Evolutionary conservation across 2,329 filamentous ascomycete species (phyloP).

Genomic region (Curvularia spicifera): DNA sequence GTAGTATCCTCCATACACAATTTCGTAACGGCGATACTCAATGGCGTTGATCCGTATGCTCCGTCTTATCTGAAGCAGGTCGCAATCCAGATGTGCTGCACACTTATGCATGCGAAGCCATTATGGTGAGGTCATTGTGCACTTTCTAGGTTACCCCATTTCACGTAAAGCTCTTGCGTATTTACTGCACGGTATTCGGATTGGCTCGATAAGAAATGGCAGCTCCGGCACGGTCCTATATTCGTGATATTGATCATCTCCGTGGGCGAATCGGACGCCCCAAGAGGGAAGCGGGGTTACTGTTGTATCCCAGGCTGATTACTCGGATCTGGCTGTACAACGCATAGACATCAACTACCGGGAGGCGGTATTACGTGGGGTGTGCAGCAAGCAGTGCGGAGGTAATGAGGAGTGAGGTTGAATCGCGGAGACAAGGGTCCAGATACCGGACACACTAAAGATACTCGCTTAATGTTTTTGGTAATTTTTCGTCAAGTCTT

Average conservation of each 20-base stretch:
- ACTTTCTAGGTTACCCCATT: conserved; percentile 22
- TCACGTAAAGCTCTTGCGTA: conserved; percentile 24
- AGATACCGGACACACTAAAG: conserved; percentile 28
- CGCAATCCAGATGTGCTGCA: conserved; percentile 14
- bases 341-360: conserved; percentile 17
- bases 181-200: conserved; percentile 6
- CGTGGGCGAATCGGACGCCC: conserved; percentile 15
- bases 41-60: conserved; percentile 17
- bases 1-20: conserved; percentile 21
- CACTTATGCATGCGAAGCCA: conserved; percentile 29
- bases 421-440: conserved; percentile 23
- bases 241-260: conserved; percentile 1
- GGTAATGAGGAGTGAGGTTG: conserved; percentile 29
- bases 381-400: conserved; percentile 23
- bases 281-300: not conserved
- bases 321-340: conserved; percentile 3
- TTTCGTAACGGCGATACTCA: conserved; percentile 36
- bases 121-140: conserved; percentile 32
- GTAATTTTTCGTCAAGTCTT: conserved; percentile 30
- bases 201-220: conserved; percentile 19
- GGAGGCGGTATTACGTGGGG: conserved; percentile 23
- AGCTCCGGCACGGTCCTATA: not conserved
- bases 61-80: conserved; percentile 39
- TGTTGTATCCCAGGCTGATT: conserved; percentile 1
- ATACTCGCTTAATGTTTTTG: conserved; percentile 29